phyloP scores from a whole-genome alignment of 768 basidiomycete species.

The Russula sp. region DNA sequence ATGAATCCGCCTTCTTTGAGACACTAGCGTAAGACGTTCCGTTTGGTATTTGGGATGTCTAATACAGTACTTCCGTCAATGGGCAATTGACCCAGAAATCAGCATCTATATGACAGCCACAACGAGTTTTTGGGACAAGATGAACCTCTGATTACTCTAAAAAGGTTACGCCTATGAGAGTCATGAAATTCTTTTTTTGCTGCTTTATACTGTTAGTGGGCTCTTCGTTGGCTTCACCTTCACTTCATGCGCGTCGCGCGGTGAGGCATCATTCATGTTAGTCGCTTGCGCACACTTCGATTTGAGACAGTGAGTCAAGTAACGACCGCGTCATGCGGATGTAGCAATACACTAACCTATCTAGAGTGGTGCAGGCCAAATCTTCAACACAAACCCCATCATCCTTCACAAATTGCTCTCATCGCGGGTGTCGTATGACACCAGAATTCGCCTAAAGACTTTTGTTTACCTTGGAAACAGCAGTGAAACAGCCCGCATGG shows the following conservation, averaged over 20 bases:
- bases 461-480: too few relatives aligned
- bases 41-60: neutral
- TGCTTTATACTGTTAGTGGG: too few relatives aligned
- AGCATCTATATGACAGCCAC: neutral
- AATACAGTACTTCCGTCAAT: neutral
- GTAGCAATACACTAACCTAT: too few relatives aligned
- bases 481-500: too few relatives aligned
- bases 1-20: too few relatives aligned
- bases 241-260: neutral
- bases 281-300: neutral
- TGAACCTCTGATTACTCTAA: neutral
- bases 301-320: neutral
- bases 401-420: neutral
- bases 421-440: neutral
- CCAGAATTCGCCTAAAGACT: neutral
- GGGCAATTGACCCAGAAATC: neutral
- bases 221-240: too few relatives aligned
- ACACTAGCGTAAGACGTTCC: neutral
- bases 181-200: too few relatives aligned
- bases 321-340: neutral
- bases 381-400: neutral
- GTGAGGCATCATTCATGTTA: neutral
- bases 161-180: neutral
- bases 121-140: neutral
- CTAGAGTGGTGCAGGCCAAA: neutral